Evolutionary conservation across 1,284 basidiomycete genomes (phyloP), one percentile per base, ranked within the genome.

Genomic region (Vanrija pseudolonga): DNA sequence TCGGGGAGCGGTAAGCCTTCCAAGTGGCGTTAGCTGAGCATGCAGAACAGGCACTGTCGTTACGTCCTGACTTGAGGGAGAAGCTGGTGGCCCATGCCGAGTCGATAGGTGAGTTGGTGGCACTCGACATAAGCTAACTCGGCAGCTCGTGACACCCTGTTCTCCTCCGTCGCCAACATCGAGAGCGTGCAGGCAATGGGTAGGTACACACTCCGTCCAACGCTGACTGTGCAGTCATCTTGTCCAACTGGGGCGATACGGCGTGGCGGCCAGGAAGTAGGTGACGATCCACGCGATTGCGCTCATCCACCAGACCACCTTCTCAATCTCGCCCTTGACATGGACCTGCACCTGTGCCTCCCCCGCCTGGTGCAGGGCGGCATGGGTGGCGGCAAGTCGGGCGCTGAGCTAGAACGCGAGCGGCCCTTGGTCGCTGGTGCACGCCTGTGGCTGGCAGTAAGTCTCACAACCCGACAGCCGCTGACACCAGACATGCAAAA

Each of bases 261-360:
- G 63, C 61, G 32, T 73, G 71, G 66, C 59, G 72, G 37, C 70
- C 71, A 5, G 69, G 66, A 19, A 68, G 68, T 4, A 32, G 12
- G 28, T 32, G 24, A n/a, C 24, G 4, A 32, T 3, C 12, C 6
- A 32, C 28, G 24, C 24, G 5, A 26, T 9, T 12, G 28, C 28
- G 12, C 28, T 32, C 32, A 32, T 12, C 32, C 2, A 7, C 26
- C 32, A 32, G 32, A 32, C 11, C 90, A 93, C 76, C 90, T 90
- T 14, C 85, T 93, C 14, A 83, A 90, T 45, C 90, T 93, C 76
- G 91, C 90, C 12, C 86, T 93, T 81, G 91, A 94, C 67, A 79
- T 92, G 51, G 90, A 88, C 24, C 82, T 93, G 80, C 88, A 93
- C 72, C 87, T 88, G 68, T 89, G 89, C 41, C 90, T 91, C 84